These are phyloP conservation scores for Apiospora marii DNA, from an alignment of 2,329 filamentous ascomycete species.

Conservation along the genomic window DNA sequence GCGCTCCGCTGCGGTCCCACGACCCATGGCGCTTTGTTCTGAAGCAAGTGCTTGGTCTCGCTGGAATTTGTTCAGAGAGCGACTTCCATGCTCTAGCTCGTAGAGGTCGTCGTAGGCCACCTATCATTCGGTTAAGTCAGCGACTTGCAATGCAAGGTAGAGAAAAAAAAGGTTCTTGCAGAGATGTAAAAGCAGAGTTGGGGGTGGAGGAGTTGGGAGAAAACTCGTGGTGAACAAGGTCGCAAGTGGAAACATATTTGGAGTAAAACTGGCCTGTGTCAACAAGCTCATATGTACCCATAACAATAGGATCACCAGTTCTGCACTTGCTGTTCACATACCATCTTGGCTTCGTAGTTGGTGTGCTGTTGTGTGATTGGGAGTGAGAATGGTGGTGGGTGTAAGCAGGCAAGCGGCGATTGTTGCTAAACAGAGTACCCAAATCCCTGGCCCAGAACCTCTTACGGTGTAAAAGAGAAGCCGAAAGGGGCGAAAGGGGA, in stretches of 20 bases:
- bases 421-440: not conserved
- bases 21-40: conserved; percentile 19
- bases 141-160: not conserved
- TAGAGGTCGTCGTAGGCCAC: conserved; percentile 40
- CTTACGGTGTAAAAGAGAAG: not conserved
- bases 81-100: conserved; percentile 35
- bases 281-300: conserved; percentile 20
- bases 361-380: not conserved
- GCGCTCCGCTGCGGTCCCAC: not conserved
- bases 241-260: not conserved
- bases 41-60: conserved; percentile 29
- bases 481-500: not conserved
- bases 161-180: not conserved
- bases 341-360: conserved; percentile 29
- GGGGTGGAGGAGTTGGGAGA: not conserved
- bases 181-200: not conserved
- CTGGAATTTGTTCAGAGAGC: conserved; percentile 35
- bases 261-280: not conserved
- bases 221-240: not conserved
- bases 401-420: not conserved
- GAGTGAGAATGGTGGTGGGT: not conserved
- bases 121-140: conserved; percentile 31
- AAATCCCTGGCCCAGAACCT: not conserved
- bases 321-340: conserved; percentile 27
- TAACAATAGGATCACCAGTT: not conserved